A percentile compares a stretch with the other conserved stretches of the same genome.
These are phyloP conservation scores for Penicillium aurantiogriseum DNA, from an alignment of 2,329 filamentous ascomycete species.

Conservation along the genomic window DNA sequence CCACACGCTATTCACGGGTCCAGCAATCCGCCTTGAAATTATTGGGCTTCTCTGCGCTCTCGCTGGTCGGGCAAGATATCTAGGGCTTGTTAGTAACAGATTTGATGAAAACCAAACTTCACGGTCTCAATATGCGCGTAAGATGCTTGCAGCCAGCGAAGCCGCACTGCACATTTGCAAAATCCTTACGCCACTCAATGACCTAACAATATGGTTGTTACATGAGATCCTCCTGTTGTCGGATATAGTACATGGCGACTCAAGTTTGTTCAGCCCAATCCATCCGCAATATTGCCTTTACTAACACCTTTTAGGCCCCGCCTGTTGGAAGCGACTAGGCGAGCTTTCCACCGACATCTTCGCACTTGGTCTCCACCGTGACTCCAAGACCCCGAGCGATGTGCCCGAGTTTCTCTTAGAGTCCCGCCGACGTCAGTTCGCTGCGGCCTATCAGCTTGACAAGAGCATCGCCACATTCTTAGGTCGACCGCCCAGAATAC, in stretches of 20 bases:
- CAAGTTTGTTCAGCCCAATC: constrained; percentile 28
- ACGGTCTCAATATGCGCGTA: constrained; percentile 22
- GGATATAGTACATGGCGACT: constrained; percentile 37
- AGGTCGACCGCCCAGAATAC: constrained; percentile 28
- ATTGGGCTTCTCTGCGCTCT: constrained; percentile 40
- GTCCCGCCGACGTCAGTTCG: constrained; percentile 26
- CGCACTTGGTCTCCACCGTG: constrained; percentile 28
- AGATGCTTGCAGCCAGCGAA: constrained; percentile 36
- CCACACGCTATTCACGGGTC: constrained; percentile 39
- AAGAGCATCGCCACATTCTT: constrained; percentile 32
- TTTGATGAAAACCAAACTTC: constrained; percentile 7
- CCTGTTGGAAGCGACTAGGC: constrained; percentile 27
- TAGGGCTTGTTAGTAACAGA: constrained; percentile 22
- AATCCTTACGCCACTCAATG: constrained; percentile 40
- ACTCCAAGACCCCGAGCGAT: constrained; percentile 13
- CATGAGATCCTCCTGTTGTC: constrained; percentile 40
- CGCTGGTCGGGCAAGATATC: constrained; percentile 32
- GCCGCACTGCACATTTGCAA: constrained; percentile 39
- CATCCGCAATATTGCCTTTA: not conserved
- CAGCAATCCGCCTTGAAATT: constrained; percentile 40
- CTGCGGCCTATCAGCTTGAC: constrained; percentile 29
- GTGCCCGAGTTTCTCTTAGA: constrained; percentile 25
- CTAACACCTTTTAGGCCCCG: constrained; percentile 18
- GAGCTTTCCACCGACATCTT: constrained; percentile 30
- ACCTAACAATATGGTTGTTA: constrained; percentile 33